These are phyloP conservation scores for Luzula sylvatica DNA, from an alignment of 176 grass and related monocot species.

Conservation along the genomic window DNA sequence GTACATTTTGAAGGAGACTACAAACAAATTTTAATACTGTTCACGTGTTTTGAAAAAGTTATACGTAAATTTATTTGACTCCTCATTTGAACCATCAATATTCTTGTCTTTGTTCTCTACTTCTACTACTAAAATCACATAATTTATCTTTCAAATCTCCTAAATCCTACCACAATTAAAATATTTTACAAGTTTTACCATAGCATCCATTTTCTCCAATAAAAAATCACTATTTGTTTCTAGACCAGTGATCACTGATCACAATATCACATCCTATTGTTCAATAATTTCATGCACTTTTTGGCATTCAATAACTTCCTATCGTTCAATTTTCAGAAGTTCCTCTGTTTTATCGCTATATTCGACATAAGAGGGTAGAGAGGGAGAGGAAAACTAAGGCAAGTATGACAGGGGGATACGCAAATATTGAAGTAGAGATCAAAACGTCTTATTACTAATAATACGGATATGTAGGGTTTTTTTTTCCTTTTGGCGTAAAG, in stretches of 20 bases:
- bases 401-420: too few relatives aligned
- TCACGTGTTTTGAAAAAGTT: too few relatives aligned
- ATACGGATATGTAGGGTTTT: too few relatives aligned
- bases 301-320: neutral
- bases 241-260: neutral
- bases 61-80: neutral
- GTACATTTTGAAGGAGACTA: too few relatives aligned
- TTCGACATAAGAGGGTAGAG: too few relatives aligned
- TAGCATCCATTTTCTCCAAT: constrained; percentile 48
- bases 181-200: constrained; percentile 42
- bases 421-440: too few relatives aligned
- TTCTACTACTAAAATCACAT: neutral
- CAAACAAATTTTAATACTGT: too few relatives aligned
- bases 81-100: neutral
- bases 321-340: neutral
- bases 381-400: too few relatives aligned
- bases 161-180: constrained; percentile 33
- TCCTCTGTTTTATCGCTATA: neutral
- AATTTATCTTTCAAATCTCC: neutral
- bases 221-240: constrained; percentile 48
- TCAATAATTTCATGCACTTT: neutral
- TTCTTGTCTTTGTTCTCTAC: constrained; percentile 3
- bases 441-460: too few relatives aligned
- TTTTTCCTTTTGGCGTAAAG: too few relatives aligned
- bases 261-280: constrained; percentile 15